These are phyloP conservation scores for Fagus sylvatica DNA, from an alignment of 306 rosid species.

Conservation along the genomic window DNA sequence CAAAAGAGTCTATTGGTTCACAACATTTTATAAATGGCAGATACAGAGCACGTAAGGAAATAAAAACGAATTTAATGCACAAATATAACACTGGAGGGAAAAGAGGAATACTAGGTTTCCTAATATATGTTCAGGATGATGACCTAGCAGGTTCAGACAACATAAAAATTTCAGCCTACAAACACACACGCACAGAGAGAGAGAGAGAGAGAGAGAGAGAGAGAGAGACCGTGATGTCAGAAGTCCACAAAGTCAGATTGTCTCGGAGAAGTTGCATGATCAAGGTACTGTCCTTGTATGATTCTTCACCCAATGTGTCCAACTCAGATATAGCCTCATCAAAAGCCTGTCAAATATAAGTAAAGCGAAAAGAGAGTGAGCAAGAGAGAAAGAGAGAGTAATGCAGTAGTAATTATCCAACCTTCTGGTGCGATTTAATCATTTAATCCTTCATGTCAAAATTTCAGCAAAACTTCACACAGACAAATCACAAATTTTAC, in stretches of 20 bases:
- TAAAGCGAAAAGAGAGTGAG: neutral
- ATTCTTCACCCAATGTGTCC: slow-evolving; percentile 92
- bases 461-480: neutral
- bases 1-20: neutral
- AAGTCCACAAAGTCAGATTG: slow-evolving; percentile 94
- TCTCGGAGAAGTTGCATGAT: slow-evolving; percentile 98
- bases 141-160: neutral
- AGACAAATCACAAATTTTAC: neutral
- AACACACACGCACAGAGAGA: neutral
- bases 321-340: slow-evolving; percentile 95
- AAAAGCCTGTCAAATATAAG: slow-evolving; percentile 60
- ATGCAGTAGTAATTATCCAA: neutral
- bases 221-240: slow-evolving; percentile 72
- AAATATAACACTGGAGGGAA: neutral
- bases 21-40: neutral
- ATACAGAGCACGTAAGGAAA: neutral
- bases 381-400: neutral
- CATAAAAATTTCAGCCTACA: neutral
- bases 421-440: too few relatives aligned
- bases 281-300: slow-evolving; percentile 96
- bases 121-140: neutral
- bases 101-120: neutral
- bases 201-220: slow-evolving; percentile 11
- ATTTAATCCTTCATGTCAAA: neutral
- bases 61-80: neutral